A percentile compares a stretch with the other conserved stretches of the same genome.
Conservation (phyloP, 495 filamentous ascomycete genomes). For the Tuber melanosporum region DNA sequence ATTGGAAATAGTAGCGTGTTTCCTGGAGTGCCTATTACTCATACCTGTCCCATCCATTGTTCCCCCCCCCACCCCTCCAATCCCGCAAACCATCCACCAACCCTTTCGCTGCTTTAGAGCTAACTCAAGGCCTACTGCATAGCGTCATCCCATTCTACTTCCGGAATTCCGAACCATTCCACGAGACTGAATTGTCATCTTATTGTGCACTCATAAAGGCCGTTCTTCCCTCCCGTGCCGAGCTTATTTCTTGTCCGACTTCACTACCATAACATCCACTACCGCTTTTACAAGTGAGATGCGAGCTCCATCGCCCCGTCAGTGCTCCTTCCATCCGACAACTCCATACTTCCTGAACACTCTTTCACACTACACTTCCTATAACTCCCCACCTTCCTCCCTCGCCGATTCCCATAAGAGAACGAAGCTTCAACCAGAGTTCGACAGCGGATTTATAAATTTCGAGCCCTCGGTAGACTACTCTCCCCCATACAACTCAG, state of each 20-base stretch:
- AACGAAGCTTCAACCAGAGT: slow-evolving; percentile 29
- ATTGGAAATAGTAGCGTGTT: not conserved
- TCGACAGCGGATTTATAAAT: slow-evolving; percentile 31
- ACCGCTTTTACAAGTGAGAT: slow-evolving; percentile 2
- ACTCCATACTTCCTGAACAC: slow-evolving; percentile 18
- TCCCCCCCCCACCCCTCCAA: not conserved
- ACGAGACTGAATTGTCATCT: not conserved
- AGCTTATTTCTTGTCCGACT: not conserved
- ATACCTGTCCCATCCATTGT: not conserved
- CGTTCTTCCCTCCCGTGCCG: not conserved
- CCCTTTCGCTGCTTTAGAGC: not conserved
- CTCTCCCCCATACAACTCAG: slow-evolving; percentile 12
- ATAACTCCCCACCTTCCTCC: not conserved
- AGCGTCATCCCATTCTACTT: not conserved
- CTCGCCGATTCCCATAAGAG: slow-evolving; percentile 32
- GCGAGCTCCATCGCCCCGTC: slow-evolving; percentile 28
- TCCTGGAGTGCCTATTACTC: not conserved
- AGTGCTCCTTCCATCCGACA: slow-evolving; percentile 22
- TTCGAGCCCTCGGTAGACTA: slow-evolving; percentile 27
- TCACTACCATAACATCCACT: not conserved
- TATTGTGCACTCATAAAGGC: slow-evolving; percentile 18
- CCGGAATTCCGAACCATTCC: not conserved
- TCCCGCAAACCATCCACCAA: not conserved
- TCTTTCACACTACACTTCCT: slow-evolving; percentile 16
- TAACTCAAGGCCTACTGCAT: not conserved